Evolutionary conservation across 2,329 filamentous ascomycete genomes (phyloP).

Genomic region (Purpureocillium lavendulum): DNA sequence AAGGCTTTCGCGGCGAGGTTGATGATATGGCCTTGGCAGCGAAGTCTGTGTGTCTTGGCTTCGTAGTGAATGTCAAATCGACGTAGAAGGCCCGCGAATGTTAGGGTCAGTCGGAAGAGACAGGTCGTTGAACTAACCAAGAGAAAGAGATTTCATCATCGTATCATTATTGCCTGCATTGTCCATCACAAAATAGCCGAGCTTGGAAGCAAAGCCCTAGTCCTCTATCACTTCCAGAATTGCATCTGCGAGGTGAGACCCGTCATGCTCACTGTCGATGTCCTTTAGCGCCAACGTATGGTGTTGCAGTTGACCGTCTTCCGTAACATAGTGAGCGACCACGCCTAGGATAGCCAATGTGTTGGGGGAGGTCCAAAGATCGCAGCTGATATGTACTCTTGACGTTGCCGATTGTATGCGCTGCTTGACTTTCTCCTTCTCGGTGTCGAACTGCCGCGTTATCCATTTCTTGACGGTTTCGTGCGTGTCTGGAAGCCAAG

Average conservation of each 20-base stretch:
- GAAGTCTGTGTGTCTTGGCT: slow-evolving; percentile 4
- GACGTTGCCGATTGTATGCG: neutral
- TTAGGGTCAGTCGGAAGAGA: slow-evolving; percentile 2
- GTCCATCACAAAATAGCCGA: slow-evolving; percentile 7
- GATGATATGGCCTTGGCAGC: slow-evolving; percentile 4
- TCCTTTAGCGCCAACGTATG: slow-evolving; percentile 4
- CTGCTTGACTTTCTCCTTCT: slow-evolving; percentile 3
- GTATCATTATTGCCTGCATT: slow-evolving; percentile 6
- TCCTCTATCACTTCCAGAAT: slow-evolving; percentile 5
- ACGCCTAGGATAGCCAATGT: slow-evolving; percentile 2
- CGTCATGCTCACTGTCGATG: slow-evolving; percentile 6
- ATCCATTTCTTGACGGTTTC: slow-evolving; percentile 2
- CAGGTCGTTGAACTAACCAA: slow-evolving; percentile 2
- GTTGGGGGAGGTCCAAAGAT: slow-evolving; percentile 2
- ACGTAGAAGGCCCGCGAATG: slow-evolving; percentile 4
- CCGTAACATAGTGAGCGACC: slow-evolving; percentile 3
- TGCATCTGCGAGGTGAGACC: slow-evolving; percentile 2
- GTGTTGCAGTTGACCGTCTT: slow-evolving; percentile 2
- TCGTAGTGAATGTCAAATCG: slow-evolving; percentile 4
- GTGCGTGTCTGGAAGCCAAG: slow-evolving; percentile 1
- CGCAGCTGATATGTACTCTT: slow-evolving; percentile 1
- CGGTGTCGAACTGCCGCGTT: neutral
- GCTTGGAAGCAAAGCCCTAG: slow-evolving; percentile 4
- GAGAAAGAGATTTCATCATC: slow-evolving; percentile 3
- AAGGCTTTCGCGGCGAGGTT: slow-evolving; percentile 4